These are phyloP conservation scores for Eustoma russellianum DNA, from an alignment of 257 asterid genomes.

Conservation along the genomic window DNA sequence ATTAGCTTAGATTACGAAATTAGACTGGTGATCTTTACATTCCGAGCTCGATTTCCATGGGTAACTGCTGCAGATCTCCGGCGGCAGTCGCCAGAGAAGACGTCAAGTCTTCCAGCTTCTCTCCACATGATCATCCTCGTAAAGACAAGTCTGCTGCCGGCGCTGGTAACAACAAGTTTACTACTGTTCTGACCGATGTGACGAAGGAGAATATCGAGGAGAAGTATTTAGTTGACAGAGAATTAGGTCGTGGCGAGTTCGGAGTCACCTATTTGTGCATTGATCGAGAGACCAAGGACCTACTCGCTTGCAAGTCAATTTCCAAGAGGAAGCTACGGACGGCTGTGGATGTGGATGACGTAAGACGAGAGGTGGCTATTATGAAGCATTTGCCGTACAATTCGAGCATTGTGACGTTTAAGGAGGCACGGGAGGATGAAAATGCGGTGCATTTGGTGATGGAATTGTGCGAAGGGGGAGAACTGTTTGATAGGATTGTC, in stretches of 20 bases:
- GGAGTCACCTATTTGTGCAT: slow-evolving; percentile 58
- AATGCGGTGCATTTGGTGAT: slow-evolving; percentile 51
- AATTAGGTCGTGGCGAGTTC: slow-evolving; percentile 88
- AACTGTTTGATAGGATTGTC: slow-evolving; percentile 44
- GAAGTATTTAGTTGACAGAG: slow-evolving; percentile 53
- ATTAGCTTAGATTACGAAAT: slow-evolving; percentile 18
- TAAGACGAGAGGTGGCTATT: slow-evolving; percentile 54
- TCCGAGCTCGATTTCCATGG: slow-evolving; percentile 25
- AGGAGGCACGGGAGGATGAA: slow-evolving; percentile 48
- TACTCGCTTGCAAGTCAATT: slow-evolving; percentile 49
- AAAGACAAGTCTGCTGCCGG: slow-evolving; percentile 42
- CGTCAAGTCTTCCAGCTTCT: slow-evolving; percentile 62
- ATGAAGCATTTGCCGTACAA: slow-evolving; percentile 51
- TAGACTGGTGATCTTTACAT: slow-evolving; percentile 2
- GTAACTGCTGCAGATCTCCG: slow-evolving; percentile 95
- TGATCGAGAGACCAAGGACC: slow-evolving; percentile 29
- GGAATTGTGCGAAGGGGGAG: slow-evolving; percentile 56
- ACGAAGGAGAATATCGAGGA: slow-evolving; percentile 67
- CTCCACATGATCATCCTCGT: slow-evolving; percentile 62
- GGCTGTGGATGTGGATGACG: slow-evolving; percentile 47
- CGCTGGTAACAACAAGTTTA: slow-evolving; percentile 28
- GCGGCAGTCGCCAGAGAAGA: slow-evolving; percentile 88
- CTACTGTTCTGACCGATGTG: slow-evolving; percentile 47
- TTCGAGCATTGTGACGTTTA: slow-evolving; percentile 40
- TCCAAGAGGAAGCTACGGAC: slow-evolving; percentile 46